These are phyloP conservation scores for Barnettozyma sucrosica DNA, from an alignment of 805 yeast genomes.

Conservation along the genomic window DNA sequence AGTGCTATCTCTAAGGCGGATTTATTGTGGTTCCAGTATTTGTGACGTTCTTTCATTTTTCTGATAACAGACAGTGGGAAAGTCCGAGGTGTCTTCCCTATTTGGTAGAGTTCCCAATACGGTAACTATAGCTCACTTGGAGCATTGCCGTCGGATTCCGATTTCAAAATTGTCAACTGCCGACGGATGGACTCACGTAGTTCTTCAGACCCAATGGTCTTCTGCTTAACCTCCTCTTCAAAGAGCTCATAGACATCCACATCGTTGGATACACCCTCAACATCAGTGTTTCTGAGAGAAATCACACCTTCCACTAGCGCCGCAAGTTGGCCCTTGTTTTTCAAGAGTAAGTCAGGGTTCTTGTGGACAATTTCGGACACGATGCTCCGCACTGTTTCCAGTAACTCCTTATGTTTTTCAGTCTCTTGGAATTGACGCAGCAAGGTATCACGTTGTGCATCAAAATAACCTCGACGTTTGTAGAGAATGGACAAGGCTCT, in stretches of 20 bases:
- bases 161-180: background rate
- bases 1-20: background rate
- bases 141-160: background rate
- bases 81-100: background rate
- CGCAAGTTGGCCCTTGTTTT: conserved; percentile 22
- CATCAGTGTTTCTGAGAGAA: conserved; percentile 9
- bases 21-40: background rate
- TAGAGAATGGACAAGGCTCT: conserved; percentile 13
- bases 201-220: conserved; percentile 13
- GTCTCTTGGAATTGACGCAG: conserved; percentile 16
- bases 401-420: conserved; percentile 13
- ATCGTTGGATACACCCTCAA: conserved; percentile 1
- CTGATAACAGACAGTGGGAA: background rate
- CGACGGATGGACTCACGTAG: conserved; percentile 9
- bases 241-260: conserved; percentile 13
- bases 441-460: conserved; percentile 14
- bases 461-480: conserved; percentile 21
- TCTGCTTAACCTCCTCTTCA: conserved; percentile 17
- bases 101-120: background rate
- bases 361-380: conserved; percentile 14
- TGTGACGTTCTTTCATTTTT: background rate
- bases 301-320: conserved; percentile 21
- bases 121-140: background rate
- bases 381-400: conserved; percentile 10
- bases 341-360: conserved; percentile 21